A percentile compares a stretch with the other conserved stretches of the same genome.
phyloP scores from a whole-genome alignment of 371 early-diverging fungal species.

The Syncephalis plumigaleata region DNA sequence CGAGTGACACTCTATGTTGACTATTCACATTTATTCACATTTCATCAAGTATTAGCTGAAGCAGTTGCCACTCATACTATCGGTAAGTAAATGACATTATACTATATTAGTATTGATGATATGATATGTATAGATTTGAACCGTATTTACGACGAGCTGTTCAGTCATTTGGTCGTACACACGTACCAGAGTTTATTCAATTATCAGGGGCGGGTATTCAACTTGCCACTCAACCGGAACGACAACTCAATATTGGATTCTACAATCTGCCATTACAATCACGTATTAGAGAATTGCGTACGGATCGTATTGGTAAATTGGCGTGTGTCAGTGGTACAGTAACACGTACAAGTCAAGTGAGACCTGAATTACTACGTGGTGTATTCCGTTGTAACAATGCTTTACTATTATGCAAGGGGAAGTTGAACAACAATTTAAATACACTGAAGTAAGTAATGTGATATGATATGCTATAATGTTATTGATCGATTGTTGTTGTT shows the following conservation, averaged over 20 bases:
- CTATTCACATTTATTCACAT: neutral
- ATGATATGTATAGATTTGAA: constrained; percentile 34
- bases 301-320: constrained; percentile 75
- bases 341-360: constrained; percentile 95
- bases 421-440: constrained; percentile 93
- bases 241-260: constrained; percentile 64
- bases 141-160: constrained; percentile 74
- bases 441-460: constrained; percentile 57
- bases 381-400: constrained; percentile 92
- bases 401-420: constrained; percentile 49
- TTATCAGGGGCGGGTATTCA: constrained; percentile 9
- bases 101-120: neutral
- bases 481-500: neutral
- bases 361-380: constrained; percentile 91
- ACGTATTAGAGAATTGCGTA: constrained; percentile 76
- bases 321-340: constrained; percentile 89
- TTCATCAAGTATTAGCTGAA: neutral
- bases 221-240: constrained; percentile 7
- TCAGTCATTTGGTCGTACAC: constrained; percentile 48
- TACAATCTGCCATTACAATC: constrained; percentile 42
- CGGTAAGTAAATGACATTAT: neutral
- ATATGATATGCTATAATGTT: neutral
- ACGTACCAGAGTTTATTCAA: constrained; percentile 43
- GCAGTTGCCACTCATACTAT: neutral
- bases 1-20: neutral